Base-by-base conservation (phyloP, 2,329 filamentous ascomycete genomes). In the Penicillium olsonii region DNA sequence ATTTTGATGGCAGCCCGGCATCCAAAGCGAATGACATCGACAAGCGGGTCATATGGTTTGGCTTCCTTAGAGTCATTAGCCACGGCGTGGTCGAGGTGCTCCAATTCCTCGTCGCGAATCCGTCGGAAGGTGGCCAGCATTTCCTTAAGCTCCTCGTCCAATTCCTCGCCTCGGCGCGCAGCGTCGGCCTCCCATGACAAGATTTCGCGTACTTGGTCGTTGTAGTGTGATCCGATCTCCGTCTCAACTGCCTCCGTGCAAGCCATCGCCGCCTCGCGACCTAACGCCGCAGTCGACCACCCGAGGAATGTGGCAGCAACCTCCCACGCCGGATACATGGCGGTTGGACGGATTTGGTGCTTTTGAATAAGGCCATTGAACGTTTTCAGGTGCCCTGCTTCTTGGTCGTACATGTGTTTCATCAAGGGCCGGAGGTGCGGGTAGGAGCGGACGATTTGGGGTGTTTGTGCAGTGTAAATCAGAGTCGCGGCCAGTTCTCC, bases 211-310 rank as follows among this genome's bases (percentile, higher is more conserved):
- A 99, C 90, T 75, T 99, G 94, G 56, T 85, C 84, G 68, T 97
- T 97, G 70, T 99, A 99, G 74, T 99, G 94, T 22, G 84, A 84
- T 2, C 94, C 94, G 55, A 99, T 99, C 76, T 97, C 94, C 6
- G 92, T 99, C 78, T 99, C 94, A 1, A 99, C 92, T 1, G 94
- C 94, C 73, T 99, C 94, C 0, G 94, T 97, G 69, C 94, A 99
- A 11, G 94, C 94, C 94, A 99, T 99, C 29, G 94, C 92, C 2
- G 92, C 92, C 73, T 97, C 91, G 41, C 90, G 83, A 1, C 94
- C 92, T 80, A 99, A 81, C 35, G 94, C 74, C 0, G 88, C 94
- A 0, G 94, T 99, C 4, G 83, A 81, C 91, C 94, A 96, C 15
- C 94, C 94, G 7, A 99, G 74, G 0, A 87, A 83, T 0, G 87